Percentiles rank a stretch among this genome's conserved stretches.
Conservation (phyloP, 78 protist genomes). For the Dictyostelium brefeldianum region DNA sequence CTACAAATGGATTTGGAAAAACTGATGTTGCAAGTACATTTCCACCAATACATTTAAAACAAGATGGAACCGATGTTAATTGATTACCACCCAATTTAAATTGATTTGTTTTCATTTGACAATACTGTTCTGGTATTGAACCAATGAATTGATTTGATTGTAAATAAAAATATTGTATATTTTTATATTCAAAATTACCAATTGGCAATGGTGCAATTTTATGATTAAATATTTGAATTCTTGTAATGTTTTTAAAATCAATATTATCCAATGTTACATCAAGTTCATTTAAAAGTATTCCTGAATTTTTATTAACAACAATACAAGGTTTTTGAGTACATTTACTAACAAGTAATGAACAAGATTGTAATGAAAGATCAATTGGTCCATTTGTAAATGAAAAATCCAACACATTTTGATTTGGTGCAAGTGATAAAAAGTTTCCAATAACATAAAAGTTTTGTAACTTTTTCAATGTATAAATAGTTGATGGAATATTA, state of each 20-base stretch:
- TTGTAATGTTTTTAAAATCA: background rate
- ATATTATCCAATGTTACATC: background rate
- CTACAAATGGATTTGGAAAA: slow-evolving; percentile 2
- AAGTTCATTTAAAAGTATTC: background rate
- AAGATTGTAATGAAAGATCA: background rate
- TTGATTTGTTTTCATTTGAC: background rate
- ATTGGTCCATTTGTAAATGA: background rate
- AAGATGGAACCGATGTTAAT: background rate
- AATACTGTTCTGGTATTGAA: background rate
- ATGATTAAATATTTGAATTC: background rate
- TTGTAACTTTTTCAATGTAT: background rate
- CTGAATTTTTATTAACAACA: background rate
- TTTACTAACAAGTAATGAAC: background rate
- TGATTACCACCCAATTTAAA: background rate
- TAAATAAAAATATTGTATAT: background rate
- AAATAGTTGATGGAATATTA: background rate
- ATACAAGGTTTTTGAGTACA: slow-evolving; percentile 14
- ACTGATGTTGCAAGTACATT: background rate
- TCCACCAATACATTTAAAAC: slow-evolving; percentile 7
- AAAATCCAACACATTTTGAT: background rate
- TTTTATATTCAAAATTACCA: background rate
- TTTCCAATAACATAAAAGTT: background rate
- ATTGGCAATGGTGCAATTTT: background rate
- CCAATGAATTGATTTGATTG: background rate
- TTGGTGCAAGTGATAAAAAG: background rate